Conservation (phyloP, 2,329 filamentous ascomycete genomes). For the Clarireedia homoeocarpa region DNA sequence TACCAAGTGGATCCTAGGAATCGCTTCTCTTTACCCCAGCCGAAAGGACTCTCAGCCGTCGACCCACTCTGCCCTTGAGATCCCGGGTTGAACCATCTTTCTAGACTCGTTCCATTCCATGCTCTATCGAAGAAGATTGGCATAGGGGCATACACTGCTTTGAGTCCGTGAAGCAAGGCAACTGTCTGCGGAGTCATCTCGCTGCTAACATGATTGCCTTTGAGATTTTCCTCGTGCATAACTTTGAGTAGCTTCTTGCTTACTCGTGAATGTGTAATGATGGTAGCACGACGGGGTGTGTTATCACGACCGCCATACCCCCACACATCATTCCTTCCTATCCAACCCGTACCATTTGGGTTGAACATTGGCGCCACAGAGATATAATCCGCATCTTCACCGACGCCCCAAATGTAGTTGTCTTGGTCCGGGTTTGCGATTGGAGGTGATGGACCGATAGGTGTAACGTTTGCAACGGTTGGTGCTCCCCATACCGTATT, state of each 20-base stretch:
- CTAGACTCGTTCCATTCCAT: conserved; percentile 50
- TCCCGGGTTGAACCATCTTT: conserved; percentile 53
- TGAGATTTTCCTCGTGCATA: conserved; percentile 71
- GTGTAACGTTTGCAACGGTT: conserved; percentile 50
- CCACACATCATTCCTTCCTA: conserved; percentile 50
- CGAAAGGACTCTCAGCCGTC: conserved; percentile 44
- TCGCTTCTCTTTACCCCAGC: conserved; percentile 49
- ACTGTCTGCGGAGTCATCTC: conserved; percentile 74
- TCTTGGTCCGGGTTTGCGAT: conserved; percentile 51
- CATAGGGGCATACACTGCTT: conserved; percentile 71
- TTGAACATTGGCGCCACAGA: conserved; percentile 69
- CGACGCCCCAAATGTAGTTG: conserved; percentile 67
- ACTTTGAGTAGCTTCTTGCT: conserved; percentile 64
- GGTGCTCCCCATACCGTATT: conserved; percentile 53
- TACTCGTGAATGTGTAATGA: conserved; percentile 67
- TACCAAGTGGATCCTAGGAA: conserved; percentile 56
- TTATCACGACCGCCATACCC: conserved; percentile 42
- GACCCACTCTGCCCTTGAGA: conserved; percentile 46
- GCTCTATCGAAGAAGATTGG: conserved; percentile 73
- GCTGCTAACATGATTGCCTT: conserved; percentile 67
- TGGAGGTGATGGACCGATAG: conserved; percentile 57
- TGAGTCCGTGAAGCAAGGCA: conserved; percentile 68
- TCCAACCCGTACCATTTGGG: conserved; percentile 63
- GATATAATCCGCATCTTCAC: conserved; percentile 63
- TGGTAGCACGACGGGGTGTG: conserved; percentile 54